A percentile compares a stretch with the other conserved stretches of the same genome.
Evolutionary conservation across 2,329 filamentous ascomycete species (phyloP).

Genomic region (Penicillium sp.): DNA sequence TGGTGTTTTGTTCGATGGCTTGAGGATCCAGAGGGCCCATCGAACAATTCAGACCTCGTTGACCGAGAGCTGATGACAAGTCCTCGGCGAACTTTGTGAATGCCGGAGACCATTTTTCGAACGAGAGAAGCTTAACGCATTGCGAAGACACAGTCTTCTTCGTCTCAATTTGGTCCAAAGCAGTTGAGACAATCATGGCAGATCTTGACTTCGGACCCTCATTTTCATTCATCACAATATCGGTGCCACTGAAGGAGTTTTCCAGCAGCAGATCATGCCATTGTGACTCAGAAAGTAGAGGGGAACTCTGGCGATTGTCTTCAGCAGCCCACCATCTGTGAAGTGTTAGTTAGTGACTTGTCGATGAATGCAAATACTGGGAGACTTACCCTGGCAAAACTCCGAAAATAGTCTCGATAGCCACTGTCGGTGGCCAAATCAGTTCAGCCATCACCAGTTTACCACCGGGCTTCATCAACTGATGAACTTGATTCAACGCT

Average conservation of each 20-base stretch:
- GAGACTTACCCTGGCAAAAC: conserved; percentile 5
- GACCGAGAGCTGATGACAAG: not conserved
- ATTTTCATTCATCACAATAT: conserved; percentile 8
- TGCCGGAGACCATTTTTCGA: not conserved
- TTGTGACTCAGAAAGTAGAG: conserved; percentile 7
- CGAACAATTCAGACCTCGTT: not conserved
- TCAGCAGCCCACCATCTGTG: conserved; percentile 5
- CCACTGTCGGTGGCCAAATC: conserved; percentile 1
- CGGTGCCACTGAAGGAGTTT: conserved; percentile 6
- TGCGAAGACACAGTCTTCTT: not conserved
- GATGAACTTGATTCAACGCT: not conserved
- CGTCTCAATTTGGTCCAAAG: not conserved
- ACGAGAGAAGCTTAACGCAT: not conserved
- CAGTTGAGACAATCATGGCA: conserved; percentile 2
- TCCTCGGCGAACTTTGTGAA: conserved; percentile 2
- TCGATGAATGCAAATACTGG: not conserved
- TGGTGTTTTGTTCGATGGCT: not conserved
- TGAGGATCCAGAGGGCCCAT: not conserved
- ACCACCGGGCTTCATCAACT: conserved; percentile 4
- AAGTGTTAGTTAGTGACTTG: not conserved
- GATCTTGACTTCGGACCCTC: conserved; percentile 9
- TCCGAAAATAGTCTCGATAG: conserved; percentile 2
- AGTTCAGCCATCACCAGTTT: conserved; percentile 6
- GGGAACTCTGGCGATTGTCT: not conserved
- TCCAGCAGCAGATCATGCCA: conserved; percentile 4